Conservation (phyloP, 257 asterid species). For the Solanum peruvianum region DNA sequence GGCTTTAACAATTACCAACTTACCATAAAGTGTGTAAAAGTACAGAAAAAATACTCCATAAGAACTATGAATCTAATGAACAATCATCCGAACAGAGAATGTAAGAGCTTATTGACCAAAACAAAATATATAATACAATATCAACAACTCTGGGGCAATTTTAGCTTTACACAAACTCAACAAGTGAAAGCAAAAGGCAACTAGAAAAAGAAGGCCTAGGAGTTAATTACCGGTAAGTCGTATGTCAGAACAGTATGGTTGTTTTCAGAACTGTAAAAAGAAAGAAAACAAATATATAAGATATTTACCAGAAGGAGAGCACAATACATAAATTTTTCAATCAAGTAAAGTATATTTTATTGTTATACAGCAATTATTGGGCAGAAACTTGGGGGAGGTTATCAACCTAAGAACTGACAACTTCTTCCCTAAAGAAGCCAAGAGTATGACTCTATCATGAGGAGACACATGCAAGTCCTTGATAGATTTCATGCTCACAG, state of each 20-base stretch:
- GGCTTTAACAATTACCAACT: not conserved
- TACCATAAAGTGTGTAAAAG: not conserved
- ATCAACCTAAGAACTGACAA: conserved; percentile 62
- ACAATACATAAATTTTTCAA: not conserved
- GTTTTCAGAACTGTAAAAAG: conserved; percentile 65
- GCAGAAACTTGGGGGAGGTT: conserved; percentile 1
- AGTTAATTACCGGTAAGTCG: conserved; percentile 69
- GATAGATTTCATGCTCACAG: conserved; percentile 43
- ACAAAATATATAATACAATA: not conserved
- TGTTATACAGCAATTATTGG: not conserved
- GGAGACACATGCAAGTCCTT: conserved; percentile 79
- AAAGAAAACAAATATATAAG: not conserved
- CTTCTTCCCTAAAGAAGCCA: conserved; percentile 85
- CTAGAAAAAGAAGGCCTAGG: not conserved
- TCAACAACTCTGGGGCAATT: not conserved
- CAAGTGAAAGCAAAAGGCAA: not conserved
- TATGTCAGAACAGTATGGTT: conserved; percentile 61
- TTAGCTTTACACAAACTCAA: not conserved
- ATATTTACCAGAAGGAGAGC: conserved; percentile 4
- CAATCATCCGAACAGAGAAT: not conserved
- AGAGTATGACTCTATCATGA: conserved; percentile 52
- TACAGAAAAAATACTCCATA: not conserved
- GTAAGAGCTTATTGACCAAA: not conserved
- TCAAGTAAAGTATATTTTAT: not conserved
- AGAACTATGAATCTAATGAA: not conserved